Evolutionary conservation across 176 grass and related monocot species (phyloP), one percentile per base, ranked within the genome.

Genomic region (Ensete ventricosum): DNA sequence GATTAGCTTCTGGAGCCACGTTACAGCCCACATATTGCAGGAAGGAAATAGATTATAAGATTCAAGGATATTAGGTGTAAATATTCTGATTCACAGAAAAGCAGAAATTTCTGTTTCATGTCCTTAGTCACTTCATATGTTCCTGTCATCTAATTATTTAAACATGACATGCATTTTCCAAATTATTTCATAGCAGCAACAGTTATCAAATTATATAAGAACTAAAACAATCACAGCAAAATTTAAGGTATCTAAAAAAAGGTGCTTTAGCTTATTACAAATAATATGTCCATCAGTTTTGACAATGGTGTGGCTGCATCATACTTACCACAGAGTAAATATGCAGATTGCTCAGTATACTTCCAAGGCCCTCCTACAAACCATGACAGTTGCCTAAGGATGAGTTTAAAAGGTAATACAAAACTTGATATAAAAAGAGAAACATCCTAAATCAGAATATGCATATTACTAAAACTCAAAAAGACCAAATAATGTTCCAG

Each of bases 291-390:
- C 17, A 52, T 24, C 8, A 27, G 54, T 12, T 2, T 43, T 43
- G 34, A 43, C 34, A 43, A 43, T 43, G 24, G 17, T 55, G 5
- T 68, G 17, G 23, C 6, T 53, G 13, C 9, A 60, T 27, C 17
- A 52, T 2, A 59, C 80, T 71, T 87, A 87, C 85, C 80, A 87
- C 85, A 20, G 85, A 87, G 66, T 19, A 83, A 76, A 87, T 83
- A 54, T 76, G 67, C n/a, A 87, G 71, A 52, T 78, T 73, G 48
- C n/a, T 80, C 14, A 87, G 76, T 34, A 73, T 69, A 16, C 62
- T 69, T 79, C 72, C 85, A 64, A 87, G 80, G 54, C 81, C 85
- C n/a, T 80, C 85, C 85, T 87, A 70, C 55, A 76, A 69, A 17
- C n/a, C 52, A 14, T 26, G 52, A 20, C 24, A 24, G 34, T 64